Conservation (phyloP, 176 grass and related monocot genomes). For the Zea mays region DNA sequence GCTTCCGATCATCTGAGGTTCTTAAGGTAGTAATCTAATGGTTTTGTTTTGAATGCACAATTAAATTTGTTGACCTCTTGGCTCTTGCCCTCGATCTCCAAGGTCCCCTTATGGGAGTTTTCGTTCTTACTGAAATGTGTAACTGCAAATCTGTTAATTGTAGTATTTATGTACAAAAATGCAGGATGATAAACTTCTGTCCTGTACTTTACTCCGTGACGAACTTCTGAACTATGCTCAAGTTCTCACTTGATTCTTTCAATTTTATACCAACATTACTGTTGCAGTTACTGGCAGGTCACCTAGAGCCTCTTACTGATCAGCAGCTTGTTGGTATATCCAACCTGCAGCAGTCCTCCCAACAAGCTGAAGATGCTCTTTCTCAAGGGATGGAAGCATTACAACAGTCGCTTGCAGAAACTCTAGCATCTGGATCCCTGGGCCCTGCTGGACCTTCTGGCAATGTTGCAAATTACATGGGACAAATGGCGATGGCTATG, state of each 20-base stretch:
- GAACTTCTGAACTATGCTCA: conserved; percentile 8
- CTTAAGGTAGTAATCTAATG: conserved; percentile 62
- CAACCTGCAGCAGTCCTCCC: conserved; percentile 84
- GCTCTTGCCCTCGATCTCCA: not conserved
- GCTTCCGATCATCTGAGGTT: conserved; percentile 90
- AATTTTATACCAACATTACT: conserved; percentile 17
- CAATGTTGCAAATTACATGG: conserved; percentile 92
- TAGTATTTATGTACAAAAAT: not conserved
- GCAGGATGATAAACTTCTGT: conserved; percentile 12
- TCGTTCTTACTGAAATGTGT: not conserved
- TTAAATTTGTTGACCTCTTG: conserved; percentile 11
- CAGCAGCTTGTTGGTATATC: conserved; percentile 75
- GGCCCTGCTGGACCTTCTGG: conserved; percentile 59
- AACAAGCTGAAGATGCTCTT: conserved; percentile 87
- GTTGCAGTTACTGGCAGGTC: conserved; percentile 69
- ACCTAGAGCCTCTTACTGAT: conserved; percentile 82
- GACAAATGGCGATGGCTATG: conserved; percentile 97
- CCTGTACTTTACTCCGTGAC: not conserved
- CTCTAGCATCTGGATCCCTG: conserved; percentile 70
- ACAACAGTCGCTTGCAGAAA: conserved; percentile 84
- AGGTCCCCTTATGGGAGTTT: not conserved
- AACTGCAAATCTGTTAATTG: conserved; percentile 1
- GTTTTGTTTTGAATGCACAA: conserved; percentile 25
- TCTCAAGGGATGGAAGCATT: conserved; percentile 93
- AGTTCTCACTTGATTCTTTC: conserved; percentile 20